Evolutionary conservation across 805 yeast species (phyloP).

Genomic region (Lipomyces starkeyi): DNA sequence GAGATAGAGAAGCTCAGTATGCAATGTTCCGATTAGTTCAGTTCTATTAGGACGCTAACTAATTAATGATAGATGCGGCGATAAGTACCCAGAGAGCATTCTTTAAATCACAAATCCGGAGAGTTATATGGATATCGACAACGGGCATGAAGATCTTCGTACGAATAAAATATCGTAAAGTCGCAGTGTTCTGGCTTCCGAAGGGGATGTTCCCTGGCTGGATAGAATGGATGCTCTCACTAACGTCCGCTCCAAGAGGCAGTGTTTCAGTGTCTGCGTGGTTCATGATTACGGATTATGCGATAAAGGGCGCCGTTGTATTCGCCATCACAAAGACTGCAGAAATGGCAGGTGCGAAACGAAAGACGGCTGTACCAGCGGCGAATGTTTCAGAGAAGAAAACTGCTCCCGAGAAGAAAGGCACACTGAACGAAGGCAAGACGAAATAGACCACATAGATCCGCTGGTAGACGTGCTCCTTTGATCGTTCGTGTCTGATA

Average conservation of each 20-base stretch:
- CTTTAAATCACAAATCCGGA: constrained; percentile 48
- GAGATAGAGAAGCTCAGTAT: constrained; percentile 54
- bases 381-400: not conserved
- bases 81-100: constrained; percentile 25
- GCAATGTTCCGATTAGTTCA: not conserved
- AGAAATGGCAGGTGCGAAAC: not conserved
- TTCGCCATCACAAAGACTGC: constrained; percentile 5
- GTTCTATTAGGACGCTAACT: not conserved
- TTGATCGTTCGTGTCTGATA: not conserved
- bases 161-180: constrained; percentile 60
- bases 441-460: not conserved
- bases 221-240: constrained; percentile 62
- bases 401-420: constrained; percentile 1
- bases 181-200: constrained; percentile 65
- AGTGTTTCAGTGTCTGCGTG: constrained; percentile 41
- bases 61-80: constrained; percentile 6
- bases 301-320: constrained; percentile 26
- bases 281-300: constrained; percentile 39
- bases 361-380: not conserved
- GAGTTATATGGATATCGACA: constrained; percentile 49
- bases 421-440: not conserved
- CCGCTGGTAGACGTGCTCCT: not conserved
- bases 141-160: constrained; percentile 52
- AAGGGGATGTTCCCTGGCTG: constrained; percentile 59
- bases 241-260: constrained; percentile 61